phyloP scores from a whole-genome alignment of 2,329 filamentous ascomycete genomes.

The Akanthomyces uredinophilus region DNA sequence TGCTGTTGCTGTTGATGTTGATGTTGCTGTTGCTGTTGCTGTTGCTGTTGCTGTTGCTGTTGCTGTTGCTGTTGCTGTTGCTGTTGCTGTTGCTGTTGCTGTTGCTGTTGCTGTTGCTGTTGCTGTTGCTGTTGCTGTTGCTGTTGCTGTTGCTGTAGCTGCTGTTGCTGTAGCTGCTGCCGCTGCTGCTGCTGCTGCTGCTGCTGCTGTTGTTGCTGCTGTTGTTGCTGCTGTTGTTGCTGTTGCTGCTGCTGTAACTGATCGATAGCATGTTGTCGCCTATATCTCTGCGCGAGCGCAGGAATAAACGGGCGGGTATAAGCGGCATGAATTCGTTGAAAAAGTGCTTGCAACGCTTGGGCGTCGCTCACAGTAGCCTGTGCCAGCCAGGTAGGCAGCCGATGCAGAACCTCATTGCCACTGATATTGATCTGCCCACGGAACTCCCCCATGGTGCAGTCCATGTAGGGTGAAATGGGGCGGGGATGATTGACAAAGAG shows the following conservation, averaged over 20 bases:
- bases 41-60: too few species aligned
- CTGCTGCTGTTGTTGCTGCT: not conserved
- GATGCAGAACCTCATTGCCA: not conserved
- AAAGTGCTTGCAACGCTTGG: not conserved
- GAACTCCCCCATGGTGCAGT: not conserved
- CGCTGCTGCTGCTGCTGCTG: not conserved
- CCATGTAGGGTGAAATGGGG: not conserved
- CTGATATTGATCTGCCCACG: not conserved
- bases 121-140: not conserved
- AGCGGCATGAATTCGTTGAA: not conserved
- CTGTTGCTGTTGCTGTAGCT: not conserved
- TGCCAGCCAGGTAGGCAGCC: not conserved
- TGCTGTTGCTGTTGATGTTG: too few species aligned
- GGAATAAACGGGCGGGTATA: not conserved
- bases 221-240: not conserved
- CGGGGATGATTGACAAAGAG: slow-evolving; percentile 1
- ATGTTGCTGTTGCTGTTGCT: too few species aligned
- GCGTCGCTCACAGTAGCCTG: not conserved
- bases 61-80: too few species aligned
- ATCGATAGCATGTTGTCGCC: not conserved
- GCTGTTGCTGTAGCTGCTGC: not conserved
- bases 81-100: too few species aligned
- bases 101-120: too few species aligned
- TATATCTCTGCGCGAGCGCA: not conserved
- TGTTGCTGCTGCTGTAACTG: not conserved